phyloP scores from a whole-genome alignment of 2,329 filamentous ascomycete species.

The Monosporascus sp. region DNA sequence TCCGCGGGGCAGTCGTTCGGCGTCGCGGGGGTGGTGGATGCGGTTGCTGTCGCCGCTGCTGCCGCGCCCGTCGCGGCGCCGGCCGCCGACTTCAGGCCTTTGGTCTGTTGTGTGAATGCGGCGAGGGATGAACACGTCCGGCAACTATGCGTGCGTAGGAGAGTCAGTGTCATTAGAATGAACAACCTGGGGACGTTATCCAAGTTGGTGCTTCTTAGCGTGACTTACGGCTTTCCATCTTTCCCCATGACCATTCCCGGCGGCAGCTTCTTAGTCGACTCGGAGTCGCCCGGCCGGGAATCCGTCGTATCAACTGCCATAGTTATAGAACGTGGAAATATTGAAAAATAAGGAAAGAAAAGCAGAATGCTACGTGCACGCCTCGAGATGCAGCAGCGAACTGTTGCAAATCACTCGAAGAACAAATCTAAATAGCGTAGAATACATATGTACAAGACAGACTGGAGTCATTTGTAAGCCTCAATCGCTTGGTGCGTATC shows the following conservation, averaged over 20 bases:
- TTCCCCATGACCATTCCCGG: conserved; percentile 72
- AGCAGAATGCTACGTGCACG: conserved; percentile 1
- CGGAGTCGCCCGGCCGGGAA: conserved; percentile 16
- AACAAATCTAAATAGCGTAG: neutral
- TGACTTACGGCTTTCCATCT: conserved; percentile 76
- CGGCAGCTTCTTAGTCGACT: conserved; percentile 50
- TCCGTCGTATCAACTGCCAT: conserved; percentile 37
- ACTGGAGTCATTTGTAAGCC: neutral
- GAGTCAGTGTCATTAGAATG: neutral
- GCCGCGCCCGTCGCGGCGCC: conserved; percentile 23
- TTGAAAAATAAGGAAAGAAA: conserved; percentile 3
- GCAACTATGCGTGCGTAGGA: conserved; percentile 41
- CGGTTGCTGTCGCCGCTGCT: neutral
- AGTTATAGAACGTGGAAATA: conserved; percentile 22
- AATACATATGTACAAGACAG: neutral
- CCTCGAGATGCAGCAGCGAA: neutral
- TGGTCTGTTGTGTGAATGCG: conserved; percentile 53
- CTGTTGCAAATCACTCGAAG: neutral
- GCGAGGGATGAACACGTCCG: conserved; percentile 64
- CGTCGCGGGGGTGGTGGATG: conserved; percentile 21
- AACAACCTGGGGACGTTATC: too few species aligned
- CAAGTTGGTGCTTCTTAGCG: too few species aligned
- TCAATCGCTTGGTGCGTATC: neutral
- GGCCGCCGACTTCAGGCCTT: conserved; percentile 34
- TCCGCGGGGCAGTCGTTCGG: conserved; percentile 79